phyloP scores from a whole-genome alignment of 1,284 basidiomycete genomes.

The Ceratobasidium sp. region DNA sequence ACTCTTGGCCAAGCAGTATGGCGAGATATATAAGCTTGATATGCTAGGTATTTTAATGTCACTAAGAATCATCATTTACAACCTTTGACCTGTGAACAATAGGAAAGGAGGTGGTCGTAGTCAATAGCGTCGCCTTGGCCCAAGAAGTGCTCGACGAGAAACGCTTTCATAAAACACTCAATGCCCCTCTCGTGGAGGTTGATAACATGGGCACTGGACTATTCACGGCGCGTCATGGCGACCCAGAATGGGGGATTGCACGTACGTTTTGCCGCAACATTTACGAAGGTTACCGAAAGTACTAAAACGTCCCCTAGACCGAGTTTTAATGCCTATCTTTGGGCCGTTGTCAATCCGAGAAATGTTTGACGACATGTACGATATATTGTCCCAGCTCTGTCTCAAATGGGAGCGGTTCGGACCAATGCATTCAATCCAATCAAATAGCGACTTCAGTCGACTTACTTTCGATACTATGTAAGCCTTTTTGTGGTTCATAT shows the following conservation, averaged over 20 bases:
- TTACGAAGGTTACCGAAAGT: too few relatives aligned
- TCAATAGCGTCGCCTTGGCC: conserved; percentile 61
- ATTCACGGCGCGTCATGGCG: conserved; percentile 63
- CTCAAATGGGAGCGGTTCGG: conserved; percentile 67
- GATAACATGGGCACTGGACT: conserved; percentile 65
- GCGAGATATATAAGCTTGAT: conserved; percentile 65
- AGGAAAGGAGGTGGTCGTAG: conserved; percentile 57
- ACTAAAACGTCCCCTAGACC: conserved; percentile 57
- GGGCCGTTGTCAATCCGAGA: conserved; percentile 63
- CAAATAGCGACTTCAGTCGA: conserved; percentile 65
- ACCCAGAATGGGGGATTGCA: conserved; percentile 67
- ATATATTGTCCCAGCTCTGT: conserved; percentile 65
- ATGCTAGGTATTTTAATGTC: conserved; percentile 58
- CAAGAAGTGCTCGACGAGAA: conserved; percentile 66
- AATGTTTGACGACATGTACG: conserved; percentile 69
- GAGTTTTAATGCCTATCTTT: conserved; percentile 69
- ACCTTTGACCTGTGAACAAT: neutral
- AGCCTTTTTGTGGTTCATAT: conserved; percentile 50
- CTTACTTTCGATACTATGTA: conserved; percentile 64
- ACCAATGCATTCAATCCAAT: conserved; percentile 61
- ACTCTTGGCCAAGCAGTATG: conserved; percentile 64
- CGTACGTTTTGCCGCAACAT: conserved; percentile 56
- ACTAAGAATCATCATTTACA: neutral
- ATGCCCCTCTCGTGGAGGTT: conserved; percentile 59
- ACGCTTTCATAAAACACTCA: conserved; percentile 63